Conservation (phyloP, 2,329 filamentous ascomycete species). For the Fusarium continuum region DNA sequence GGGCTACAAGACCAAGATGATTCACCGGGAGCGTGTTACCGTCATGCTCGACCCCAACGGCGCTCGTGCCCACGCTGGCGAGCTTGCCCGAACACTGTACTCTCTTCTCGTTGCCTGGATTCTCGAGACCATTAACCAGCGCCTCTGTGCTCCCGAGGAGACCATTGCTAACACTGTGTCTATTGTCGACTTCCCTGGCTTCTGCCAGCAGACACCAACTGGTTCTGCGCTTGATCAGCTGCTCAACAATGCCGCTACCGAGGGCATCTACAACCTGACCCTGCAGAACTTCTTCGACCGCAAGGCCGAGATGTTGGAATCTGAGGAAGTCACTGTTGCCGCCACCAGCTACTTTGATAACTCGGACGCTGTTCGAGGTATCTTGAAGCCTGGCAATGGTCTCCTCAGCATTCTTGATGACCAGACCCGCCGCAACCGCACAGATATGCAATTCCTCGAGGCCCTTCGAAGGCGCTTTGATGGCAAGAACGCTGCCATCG, state of each 20-base stretch:
- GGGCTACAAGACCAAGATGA: constrained; percentile 96
- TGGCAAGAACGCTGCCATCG: constrained; percentile 90
- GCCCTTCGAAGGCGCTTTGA: constrained; percentile 93
- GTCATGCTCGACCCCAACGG: constrained; percentile 96
- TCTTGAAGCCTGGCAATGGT: constrained; percentile 92
- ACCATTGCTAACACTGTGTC: constrained; percentile 92
- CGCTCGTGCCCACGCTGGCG: constrained; percentile 90
- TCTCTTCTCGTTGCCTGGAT: constrained; percentile 93
- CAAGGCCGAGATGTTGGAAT: constrained; percentile 92
- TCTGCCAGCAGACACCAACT: constrained; percentile 84
- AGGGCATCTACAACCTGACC: constrained; percentile 91
- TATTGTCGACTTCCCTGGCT: constrained; percentile 95
- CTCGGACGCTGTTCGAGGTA: constrained; percentile 88
- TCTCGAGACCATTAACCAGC: constrained; percentile 91
- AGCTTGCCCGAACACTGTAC: constrained; percentile 92
- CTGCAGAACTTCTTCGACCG: constrained; percentile 96
- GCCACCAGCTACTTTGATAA: constrained; percentile 99
- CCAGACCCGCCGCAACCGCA: constrained; percentile 88
- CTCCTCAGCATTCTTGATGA: constrained; percentile 95
- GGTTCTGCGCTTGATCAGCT: constrained; percentile 90
- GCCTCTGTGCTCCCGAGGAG: constrained; percentile 86
- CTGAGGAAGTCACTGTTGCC: constrained; percentile 88
- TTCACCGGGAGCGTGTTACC: constrained; percentile 96
- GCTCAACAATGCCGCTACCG: constrained; percentile 91
- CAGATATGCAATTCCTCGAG: constrained; percentile 89